Evolutionary conservation across 1,139 yeast species (phyloP), one percentile per base, ranked within the genome.

Genomic region (Suzukiozyma palmioleophila): DNA sequence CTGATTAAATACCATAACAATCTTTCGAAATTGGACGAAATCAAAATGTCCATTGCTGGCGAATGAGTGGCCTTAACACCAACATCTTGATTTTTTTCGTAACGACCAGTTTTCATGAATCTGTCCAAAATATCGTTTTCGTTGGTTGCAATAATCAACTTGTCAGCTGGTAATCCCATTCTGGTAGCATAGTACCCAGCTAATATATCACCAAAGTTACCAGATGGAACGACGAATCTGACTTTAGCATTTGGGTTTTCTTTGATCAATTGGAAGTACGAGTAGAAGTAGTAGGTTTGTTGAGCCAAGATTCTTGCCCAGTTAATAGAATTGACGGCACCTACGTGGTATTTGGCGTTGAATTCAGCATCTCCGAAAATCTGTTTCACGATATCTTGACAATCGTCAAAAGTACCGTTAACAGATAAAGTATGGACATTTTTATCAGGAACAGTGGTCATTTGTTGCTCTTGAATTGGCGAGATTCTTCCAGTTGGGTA

Each of bases 261-360:
- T 51, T 77, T 78, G 46, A 63, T 57, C 44, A 89, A 73, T 57
- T 81, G 81, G 76, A 92, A 90, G 70, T 81, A 94, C 3, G 97
- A 80, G 64, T 85, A 81, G 73, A 88, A 90, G 70, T 92, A 92
- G 67, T 92, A 92, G 11, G 98, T 90, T 65, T 89, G 92, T 68
- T 92, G 98, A 32, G 98, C 97, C 53, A 92, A 75, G 50, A 92
- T 92, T 69, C 98, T 84, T 4, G 98, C 97, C 98, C 98, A 92
- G 73, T 92, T 92, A 62, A 92, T 92, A 37, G 97, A 90, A 69
- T 92, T 92, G 44, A 92, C 96, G 14, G 98, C 98, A 53, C 97
- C 98, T 43, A 92, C 85, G 56, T 90, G 96, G 67, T 89, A 86
- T 62, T 82, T 84, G 51, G 75, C 76, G 64, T 92, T 92, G 72